These are phyloP conservation scores for Russula brevipes DNA, from an alignment of 768 basidiomycete genomes.

Conservation along the genomic window DNA sequence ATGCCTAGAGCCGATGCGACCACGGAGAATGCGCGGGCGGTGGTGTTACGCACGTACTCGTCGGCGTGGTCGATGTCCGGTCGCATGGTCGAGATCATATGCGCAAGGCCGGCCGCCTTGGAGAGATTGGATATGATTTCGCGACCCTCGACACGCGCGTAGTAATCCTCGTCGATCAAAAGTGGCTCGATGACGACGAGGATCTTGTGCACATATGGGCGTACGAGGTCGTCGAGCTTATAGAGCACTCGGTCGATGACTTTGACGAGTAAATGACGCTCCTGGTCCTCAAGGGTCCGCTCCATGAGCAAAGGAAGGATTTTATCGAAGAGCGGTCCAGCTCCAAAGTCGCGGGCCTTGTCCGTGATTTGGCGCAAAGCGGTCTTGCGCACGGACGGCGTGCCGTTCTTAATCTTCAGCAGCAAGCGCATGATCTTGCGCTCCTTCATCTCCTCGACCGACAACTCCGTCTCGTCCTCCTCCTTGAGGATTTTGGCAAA, in stretches of 20 bases:
- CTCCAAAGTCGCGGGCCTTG: conserved; percentile 97
- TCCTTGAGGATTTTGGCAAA: conserved; percentile 94
- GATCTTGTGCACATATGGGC: conserved; percentile 99
- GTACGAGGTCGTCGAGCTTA: conserved; percentile 97
- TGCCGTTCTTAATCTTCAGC: conserved; percentile 99
- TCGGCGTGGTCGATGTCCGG: conserved; percentile 99
- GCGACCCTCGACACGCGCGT: conserved; percentile 94
- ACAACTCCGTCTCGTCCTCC: conserved; percentile 89
- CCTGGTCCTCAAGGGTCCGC: conserved; percentile 95
- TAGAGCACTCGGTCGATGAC: conserved; percentile 98
- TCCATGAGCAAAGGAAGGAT: conserved; percentile 98
- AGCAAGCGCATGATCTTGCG: conserved; percentile 98
- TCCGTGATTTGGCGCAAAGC: conserved; percentile 98
- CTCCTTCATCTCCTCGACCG: conserved; percentile 98
- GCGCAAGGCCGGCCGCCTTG: conserved; percentile 96
- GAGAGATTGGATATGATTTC: conserved; percentile 99
- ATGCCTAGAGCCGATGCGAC: conserved; percentile 98
- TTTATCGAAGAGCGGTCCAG: conserved; percentile 97
- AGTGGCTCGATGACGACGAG: conserved; percentile 98
- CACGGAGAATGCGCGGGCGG: conserved; percentile 97
- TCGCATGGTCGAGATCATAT: conserved; percentile 99
- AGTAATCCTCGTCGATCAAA: conserved; percentile 97
- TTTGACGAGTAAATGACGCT: conserved; percentile 95
- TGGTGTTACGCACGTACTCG: conserved; percentile 98
- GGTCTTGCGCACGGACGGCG: conserved; percentile 95